phyloP scores from a whole-genome alignment of 805 yeast species.

The Candida gorgasii region DNA sequence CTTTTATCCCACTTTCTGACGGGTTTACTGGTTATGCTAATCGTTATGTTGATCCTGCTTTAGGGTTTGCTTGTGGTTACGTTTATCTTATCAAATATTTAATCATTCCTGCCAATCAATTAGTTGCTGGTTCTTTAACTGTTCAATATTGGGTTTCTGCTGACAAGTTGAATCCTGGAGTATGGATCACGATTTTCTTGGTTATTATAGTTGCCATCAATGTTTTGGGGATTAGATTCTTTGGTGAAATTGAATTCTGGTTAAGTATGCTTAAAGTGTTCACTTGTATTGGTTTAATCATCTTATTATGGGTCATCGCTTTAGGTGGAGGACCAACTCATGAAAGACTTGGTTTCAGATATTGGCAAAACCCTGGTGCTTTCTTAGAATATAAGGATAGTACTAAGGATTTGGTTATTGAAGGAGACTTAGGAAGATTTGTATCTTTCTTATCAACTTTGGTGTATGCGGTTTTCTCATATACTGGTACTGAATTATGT shows the following conservation, averaged over 20 bases:
- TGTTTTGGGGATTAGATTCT: constrained; percentile 51
- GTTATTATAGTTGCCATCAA: constrained; percentile 43
- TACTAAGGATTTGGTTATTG: constrained; percentile 33
- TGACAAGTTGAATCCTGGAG: constrained; percentile 54
- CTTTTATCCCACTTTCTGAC: constrained; percentile 63
- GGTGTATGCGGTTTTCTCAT: constrained; percentile 69
- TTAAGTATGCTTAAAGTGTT: constrained; percentile 63
- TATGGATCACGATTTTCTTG: constrained; percentile 54
- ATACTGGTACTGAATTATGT: constrained; percentile 67
- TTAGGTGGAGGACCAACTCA: constrained; percentile 79
- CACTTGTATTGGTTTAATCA: constrained; percentile 65
- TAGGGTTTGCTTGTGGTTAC: constrained; percentile 71
- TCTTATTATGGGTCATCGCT: constrained; percentile 62
- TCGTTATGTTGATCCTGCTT: constrained; percentile 63
- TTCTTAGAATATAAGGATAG: constrained; percentile 49
- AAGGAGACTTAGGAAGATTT: constrained; percentile 54
- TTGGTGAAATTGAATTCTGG: constrained; percentile 63
- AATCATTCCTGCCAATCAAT: constrained; percentile 61
- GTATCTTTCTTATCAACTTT: constrained; percentile 62
- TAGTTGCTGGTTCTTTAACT: constrained; percentile 60
- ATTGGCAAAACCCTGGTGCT: constrained; percentile 71
- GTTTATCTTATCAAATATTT: constrained; percentile 57
- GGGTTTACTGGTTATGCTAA: constrained; percentile 68
- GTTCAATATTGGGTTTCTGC: constrained; percentile 53
- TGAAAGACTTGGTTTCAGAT: constrained; percentile 72